Conservation (phyloP, 495 filamentous ascomycete genomes). For the Apodospora peruviana region DNA sequence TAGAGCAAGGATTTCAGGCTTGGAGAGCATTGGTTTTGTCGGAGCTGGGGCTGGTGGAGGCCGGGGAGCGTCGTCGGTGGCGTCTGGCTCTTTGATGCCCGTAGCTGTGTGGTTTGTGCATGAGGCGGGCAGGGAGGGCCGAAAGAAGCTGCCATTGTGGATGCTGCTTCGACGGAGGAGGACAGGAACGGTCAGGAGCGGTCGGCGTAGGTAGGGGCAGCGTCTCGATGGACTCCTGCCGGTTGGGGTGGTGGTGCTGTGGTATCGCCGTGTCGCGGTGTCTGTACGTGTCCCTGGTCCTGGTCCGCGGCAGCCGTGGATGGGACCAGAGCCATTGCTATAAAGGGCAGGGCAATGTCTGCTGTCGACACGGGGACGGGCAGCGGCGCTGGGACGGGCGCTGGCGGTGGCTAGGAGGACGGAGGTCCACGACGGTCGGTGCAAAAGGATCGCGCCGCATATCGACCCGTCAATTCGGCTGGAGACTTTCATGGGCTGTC, state of each 20-base stretch:
- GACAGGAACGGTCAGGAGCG: slow-evolving; percentile 4
- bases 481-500: slow-evolving; percentile 48
- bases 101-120: slow-evolving; percentile 12
- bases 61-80: not conserved
- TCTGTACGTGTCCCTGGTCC: not conserved
- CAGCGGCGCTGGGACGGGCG: not conserved
- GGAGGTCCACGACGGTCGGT: slow-evolving; percentile 30
- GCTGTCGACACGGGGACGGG: not conserved
- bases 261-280: not conserved
- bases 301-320: not conserved
- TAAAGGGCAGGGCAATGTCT: not conserved
- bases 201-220: slow-evolving; percentile 1
- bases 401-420: not conserved
- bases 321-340: slow-evolving; percentile 11
- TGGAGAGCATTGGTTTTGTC: slow-evolving; percentile 10
- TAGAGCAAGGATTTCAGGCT: slow-evolving; percentile 41
- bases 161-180: slow-evolving; percentile 6
- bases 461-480: slow-evolving; percentile 47
- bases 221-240: too few relatives aligned
- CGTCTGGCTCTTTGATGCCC: slow-evolving; percentile 1
- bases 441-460: slow-evolving; percentile 43
- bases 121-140: slow-evolving; percentile 6
- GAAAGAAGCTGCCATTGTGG: slow-evolving; percentile 13
- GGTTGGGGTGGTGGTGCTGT: not conserved
- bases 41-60: not conserved